A percentile compares a stretch with the other conserved stretches of the same genome.
Conservation (phyloP, 805 yeast species). For the Candida nitratophila region DNA sequence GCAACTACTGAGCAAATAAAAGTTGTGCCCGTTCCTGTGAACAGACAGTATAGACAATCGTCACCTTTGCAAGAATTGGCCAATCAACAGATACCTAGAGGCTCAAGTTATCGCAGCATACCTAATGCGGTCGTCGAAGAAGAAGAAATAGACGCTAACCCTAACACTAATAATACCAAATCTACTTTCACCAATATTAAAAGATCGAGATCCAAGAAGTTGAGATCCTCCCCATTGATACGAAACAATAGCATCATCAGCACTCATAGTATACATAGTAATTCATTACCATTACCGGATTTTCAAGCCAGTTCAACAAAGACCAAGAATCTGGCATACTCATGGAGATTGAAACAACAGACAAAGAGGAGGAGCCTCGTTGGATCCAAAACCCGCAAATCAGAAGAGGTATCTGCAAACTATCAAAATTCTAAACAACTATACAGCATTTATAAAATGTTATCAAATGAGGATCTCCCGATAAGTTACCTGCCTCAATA, state of each 20-base stretch:
- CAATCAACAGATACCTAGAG: too few relatives aligned
- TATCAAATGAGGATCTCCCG: constrained; percentile 8
- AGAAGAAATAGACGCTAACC: too few relatives aligned
- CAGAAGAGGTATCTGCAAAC: neutral
- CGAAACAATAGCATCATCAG: neutral
- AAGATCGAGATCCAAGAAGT: neutral
- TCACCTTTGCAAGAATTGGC: too few relatives aligned
- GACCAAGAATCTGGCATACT: neutral
- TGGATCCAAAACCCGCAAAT: neutral
- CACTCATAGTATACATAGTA: neutral
- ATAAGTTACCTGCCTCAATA: constrained; percentile 7
- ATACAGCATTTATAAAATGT: constrained; percentile 10
- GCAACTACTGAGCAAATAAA: too few relatives aligned
- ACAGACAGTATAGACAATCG: too few relatives aligned
- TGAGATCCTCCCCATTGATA: neutral
- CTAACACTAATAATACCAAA: too few relatives aligned
- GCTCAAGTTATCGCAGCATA: too few relatives aligned
- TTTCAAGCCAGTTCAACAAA: neutral
- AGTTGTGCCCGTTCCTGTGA: too few relatives aligned
- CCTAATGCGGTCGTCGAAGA: too few relatives aligned
- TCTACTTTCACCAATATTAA: neutral
- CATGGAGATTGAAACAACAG: neutral
- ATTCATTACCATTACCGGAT: neutral
- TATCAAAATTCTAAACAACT: constrained; percentile 7
- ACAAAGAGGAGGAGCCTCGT: too few relatives aligned